phyloP scores from a whole-genome alignment of 306 rosid species.

The Prunus mongolica region DNA sequence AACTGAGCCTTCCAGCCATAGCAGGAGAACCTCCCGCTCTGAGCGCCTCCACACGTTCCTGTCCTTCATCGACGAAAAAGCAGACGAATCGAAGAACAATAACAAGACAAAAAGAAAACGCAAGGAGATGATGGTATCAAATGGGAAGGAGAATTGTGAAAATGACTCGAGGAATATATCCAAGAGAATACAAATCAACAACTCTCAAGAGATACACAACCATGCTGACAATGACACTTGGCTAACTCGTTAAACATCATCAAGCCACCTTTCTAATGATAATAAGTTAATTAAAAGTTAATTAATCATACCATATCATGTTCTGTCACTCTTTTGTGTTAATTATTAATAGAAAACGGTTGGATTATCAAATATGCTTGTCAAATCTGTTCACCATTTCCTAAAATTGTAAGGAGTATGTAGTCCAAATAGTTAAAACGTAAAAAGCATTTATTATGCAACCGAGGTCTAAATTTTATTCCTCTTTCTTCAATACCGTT shows the following conservation, averaged over 20 bases:
- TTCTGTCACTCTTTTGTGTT: too few relatives aligned
- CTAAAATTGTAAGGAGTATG: too few relatives aligned
- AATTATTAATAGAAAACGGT: too few relatives aligned
- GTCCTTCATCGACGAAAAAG: slow-evolving; percentile 27
- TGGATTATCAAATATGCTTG: too few relatives aligned
- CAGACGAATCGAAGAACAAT: slow-evolving; percentile 1
- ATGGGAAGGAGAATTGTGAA: slow-evolving; percentile 1
- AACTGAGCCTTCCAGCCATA: neutral
- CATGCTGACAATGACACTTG: neutral
- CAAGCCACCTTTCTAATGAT: too few relatives aligned
- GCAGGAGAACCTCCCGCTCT: neutral
- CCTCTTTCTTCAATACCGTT: too few relatives aligned
- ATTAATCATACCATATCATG: too few relatives aligned
- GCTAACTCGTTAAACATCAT: neutral
- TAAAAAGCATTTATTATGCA: too few relatives aligned
- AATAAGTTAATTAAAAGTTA: neutral
- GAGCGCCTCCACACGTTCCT: slow-evolving; percentile 18
- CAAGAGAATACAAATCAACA: slow-evolving; percentile 17
- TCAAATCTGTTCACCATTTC: too few relatives aligned
- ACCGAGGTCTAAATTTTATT: too few relatives aligned
- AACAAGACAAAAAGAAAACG: slow-evolving; percentile 37
- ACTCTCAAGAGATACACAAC: too few relatives aligned
- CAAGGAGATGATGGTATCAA: slow-evolving; percentile 5
- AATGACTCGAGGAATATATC: slow-evolving; percentile 11
- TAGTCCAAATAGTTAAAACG: neutral